phyloP scores from a whole-genome alignment of 2,329 filamentous ascomycete genomes.

The Microcera coccophila region DNA sequence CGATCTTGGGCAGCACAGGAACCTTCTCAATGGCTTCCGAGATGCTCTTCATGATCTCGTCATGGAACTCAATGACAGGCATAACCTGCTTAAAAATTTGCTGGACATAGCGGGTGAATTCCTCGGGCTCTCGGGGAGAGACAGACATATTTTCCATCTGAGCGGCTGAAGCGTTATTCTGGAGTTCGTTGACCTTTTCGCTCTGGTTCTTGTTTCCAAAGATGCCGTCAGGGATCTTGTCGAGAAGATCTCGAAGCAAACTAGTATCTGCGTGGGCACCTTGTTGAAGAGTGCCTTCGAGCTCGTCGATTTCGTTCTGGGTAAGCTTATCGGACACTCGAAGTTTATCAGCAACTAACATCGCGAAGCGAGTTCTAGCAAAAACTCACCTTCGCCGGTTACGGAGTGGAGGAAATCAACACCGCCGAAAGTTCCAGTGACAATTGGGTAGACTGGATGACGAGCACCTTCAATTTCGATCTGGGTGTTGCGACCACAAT shows the following conservation, averaged over 20 bases:
- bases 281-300: constrained; percentile 75
- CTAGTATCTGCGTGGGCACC: constrained; percentile 64
- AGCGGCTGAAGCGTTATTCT: constrained; percentile 68
- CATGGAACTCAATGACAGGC: constrained; percentile 87
- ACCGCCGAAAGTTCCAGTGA: constrained; percentile 91
- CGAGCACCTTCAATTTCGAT: constrained; percentile 65
- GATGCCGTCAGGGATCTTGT: constrained; percentile 76
- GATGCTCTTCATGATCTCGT: constrained; percentile 78
- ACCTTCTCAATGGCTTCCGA: constrained; percentile 77
- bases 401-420: constrained; percentile 93
- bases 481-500: constrained; percentile 72
- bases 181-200: constrained; percentile 72
- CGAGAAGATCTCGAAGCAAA: constrained; percentile 72
- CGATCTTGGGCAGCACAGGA: constrained; percentile 75
- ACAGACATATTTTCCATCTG: constrained; percentile 72
- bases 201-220: constrained; percentile 73
- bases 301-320: constrained; percentile 84
- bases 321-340: constrained; percentile 80
- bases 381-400: constrained; percentile 55
- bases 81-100: constrained; percentile 75
- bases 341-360: constrained; percentile 11
- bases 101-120: constrained; percentile 73
- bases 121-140: constrained; percentile 76
- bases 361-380: neutral
- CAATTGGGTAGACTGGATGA: constrained; percentile 68